Base-by-base conservation (phyloP, 805 yeast genomes). In the Monosporozyma solicola region DNA sequence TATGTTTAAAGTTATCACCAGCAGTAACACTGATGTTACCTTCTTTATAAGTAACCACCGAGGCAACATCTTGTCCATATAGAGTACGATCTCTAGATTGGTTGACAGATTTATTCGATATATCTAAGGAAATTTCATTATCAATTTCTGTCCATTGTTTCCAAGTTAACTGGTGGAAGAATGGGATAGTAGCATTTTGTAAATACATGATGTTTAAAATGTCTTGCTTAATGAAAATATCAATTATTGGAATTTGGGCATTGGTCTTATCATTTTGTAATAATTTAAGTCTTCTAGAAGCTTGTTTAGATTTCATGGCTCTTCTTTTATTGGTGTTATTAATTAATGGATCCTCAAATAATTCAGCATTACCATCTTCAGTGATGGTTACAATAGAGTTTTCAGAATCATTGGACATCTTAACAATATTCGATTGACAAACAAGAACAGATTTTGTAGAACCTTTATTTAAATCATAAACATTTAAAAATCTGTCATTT, bases 401-500 rank as follows among this genome's bases (percentile, higher is more conserved):
- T 22, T 64, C 65, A 5, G 71, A 74, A 25, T 47, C 55, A 53
- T 74, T 68, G 0, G 78, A 65, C 8, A 85, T 63, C 7, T 71
- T 68, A 1, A 65, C 53, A 13, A 87, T 80, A 49, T 85, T 79
- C 15, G 88, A 74, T 56, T 84, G 85, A 3, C 91, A 75, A 15
- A 86, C 90, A 53, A 88, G 77, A 2, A 90, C 86, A 2, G 83
- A 73, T 52, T 65, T 66, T 3, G 80, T 63, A 31, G 69, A 63
- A n/a, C 72, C 64, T 3, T 65, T 52, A 3, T 55, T 47, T 48
- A 72, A 68, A 33, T 73, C 69, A 63, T 85, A 83, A 39, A 86
- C 72, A 65, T 88, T 88, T 58, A 90, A 76, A 66, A 87, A 89
- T 59, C 97, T 78, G 67, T 91, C 98, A 55, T 83, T 84, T 37